Base-by-base conservation (phyloP, 768 basidiomycete genomes). In the Sporobolomyces pararoseus region DNA sequence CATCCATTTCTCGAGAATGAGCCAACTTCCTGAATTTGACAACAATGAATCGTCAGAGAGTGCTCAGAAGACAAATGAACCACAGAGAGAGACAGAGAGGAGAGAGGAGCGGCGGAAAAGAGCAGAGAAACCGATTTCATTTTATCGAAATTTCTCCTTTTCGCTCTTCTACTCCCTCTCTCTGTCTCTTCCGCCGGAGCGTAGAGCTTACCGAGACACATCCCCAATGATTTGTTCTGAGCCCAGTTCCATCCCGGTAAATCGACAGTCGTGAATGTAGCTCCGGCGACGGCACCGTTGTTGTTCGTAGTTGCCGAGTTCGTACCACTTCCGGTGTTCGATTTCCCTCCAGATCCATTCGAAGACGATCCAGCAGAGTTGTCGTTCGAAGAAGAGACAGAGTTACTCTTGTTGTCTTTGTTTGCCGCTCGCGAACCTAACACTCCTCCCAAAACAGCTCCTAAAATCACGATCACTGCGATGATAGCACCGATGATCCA, bases 1-100 rank as follows among this genome's bases (percentile, higher is more conserved):
- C 70, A 76, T 71, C 75, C 75, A 76, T n/a, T 64, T 65, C 65
- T 75, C 72, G 32, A 73, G 58, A 10, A 66, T 62, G 66, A 71
- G 61, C 63, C 64, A 66, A 61, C 59, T 70, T 42, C 72, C 68
- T 27, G 59, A 14, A 14, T 23, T 13, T 13, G 39, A 42, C 9
- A 42, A 9, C 39, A 17, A 42, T 9, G 17, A 42, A 42, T n/a
- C n/a, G 39, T 42, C 39, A 42, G 39, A 42, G 39, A 42, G 39
- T 9, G 39, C 9, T 9, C n/a, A n/a, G 25, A 21, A 4, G 7
- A 13, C 47, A 21, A 49, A 49, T 7, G n/a, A 23, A 49, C 47
- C 39, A 9, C 39, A 17, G 39, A 42, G 39, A 9, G 39, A 42
- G 10, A n/a, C n/a, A n/a, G 39, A 17, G 39, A 42, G 39, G 9